These are phyloP conservation scores for Oryza glumipatula DNA, from an alignment of 176 grass and related monocot species.

Conservation along the genomic window DNA sequence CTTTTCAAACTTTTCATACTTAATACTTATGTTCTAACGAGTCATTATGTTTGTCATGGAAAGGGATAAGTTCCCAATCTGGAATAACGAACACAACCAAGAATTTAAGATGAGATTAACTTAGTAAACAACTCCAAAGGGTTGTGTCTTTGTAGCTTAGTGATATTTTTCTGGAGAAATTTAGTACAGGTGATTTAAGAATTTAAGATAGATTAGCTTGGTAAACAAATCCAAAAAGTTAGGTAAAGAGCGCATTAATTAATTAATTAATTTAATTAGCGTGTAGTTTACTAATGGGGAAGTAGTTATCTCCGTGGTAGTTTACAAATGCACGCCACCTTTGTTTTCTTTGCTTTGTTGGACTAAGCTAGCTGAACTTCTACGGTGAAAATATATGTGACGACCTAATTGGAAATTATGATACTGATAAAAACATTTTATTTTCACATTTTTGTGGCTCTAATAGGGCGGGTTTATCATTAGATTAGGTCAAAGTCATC, in stretches of 20 bases:
- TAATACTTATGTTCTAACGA: too few species aligned
- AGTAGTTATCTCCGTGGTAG: neutral
- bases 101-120: neutral
- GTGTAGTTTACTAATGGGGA: neutral
- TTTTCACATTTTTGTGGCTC: neutral
- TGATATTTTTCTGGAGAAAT: neutral
- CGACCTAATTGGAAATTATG: neutral
- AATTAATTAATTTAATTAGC: neutral
- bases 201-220: neutral
- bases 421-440: neutral
- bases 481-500: neutral
- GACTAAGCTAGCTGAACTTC: too few species aligned
- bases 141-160: neutral
- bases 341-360: conserved; percentile 2
- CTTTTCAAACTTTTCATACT: too few species aligned
- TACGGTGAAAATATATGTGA: neutral
- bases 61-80: too few species aligned
- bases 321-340: neutral
- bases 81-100: too few species aligned
- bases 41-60: too few species aligned
- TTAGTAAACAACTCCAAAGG: neutral
- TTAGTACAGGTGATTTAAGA: neutral
- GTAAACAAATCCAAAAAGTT: neutral
- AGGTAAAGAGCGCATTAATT: neutral
- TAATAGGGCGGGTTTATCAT: neutral